A percentile compares a stretch with the other conserved stretches of the same genome.
Conservation (phyloP, 148 eudicot species). For the Vaccinium myrtillus region DNA sequence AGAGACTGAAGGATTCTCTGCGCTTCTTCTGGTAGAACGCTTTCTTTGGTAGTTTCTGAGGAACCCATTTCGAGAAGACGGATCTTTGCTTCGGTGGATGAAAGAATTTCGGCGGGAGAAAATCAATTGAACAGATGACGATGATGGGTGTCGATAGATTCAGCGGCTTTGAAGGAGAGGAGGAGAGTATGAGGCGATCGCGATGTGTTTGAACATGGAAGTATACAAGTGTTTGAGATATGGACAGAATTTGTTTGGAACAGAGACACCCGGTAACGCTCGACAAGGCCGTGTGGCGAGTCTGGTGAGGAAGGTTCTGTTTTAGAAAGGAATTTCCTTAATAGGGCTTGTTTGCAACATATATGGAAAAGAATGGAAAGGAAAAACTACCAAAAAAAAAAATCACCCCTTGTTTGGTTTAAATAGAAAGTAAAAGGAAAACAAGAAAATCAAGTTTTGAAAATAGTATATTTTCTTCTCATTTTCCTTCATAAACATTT, state of each 20-base stretch:
- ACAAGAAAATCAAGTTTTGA: too few species aligned
- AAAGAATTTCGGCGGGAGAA: neutral
- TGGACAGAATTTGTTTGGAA: neutral
- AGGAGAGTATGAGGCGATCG: neutral
- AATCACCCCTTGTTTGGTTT: too few species aligned
- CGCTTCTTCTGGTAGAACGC: constrained; percentile 62
- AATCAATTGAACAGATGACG: too few species aligned
- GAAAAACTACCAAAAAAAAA: too few species aligned
- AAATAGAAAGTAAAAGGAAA: too few species aligned
- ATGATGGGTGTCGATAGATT: neutral
- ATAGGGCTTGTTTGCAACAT: too few species aligned
- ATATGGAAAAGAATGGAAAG: too few species aligned
- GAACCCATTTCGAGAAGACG: constrained; percentile 37
- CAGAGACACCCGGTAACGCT: neutral
- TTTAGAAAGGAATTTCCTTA: neutral
- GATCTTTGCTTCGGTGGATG: neutral
- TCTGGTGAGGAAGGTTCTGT: too few species aligned
- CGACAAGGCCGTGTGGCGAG: neutral
- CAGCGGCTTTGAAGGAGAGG: neutral
- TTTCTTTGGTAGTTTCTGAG: constrained; percentile 23
- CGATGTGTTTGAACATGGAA: neutral
- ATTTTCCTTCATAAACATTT: too few species aligned
- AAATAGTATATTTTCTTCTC: too few species aligned
- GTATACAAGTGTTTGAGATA: neutral
- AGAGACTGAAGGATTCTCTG: constrained; percentile 48